Base-by-base conservation (phyloP, 805 yeast species). In the Lipomyces spencermartinsiae region DNA sequence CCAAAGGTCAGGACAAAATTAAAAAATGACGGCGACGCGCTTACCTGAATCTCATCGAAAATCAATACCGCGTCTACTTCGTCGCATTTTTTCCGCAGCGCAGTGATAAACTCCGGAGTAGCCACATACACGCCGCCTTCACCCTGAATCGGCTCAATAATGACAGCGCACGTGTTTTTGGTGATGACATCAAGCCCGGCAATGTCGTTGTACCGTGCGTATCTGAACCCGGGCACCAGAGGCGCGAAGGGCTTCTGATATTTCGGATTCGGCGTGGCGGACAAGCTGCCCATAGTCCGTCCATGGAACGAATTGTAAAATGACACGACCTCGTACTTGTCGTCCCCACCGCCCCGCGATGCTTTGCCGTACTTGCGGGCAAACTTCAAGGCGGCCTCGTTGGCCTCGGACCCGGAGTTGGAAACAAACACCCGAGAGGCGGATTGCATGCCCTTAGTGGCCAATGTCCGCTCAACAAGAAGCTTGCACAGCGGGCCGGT, bases 81-180 rank as follows among this genome's bases (percentile, higher is more conserved):
- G 65, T 81, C 80, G 77, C 97, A 92, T 65, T 90, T 79, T 74
- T 85, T 78, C 73, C 89, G 88, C 77, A 94, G 81, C 61, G 86
- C 87, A 3, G 82, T 76, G 70, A 94, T 82, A 76, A 91, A 93
- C 56, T 87, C 91, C 0, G 79, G 73, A 51, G 85, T 83, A 67
- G 92, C 85, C 25, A 89, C 87, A 75, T 88, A 87, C 22, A 94
- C 89, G 66, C 99, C 99, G 66, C 99, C 98, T 81, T 94, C 99
- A 73, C 98, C 99, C 82, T 95, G 99, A 67, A 95, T 89, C 29
- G 99, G 99, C 80, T 95, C 99, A 51, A 95, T 88, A 65, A 95
- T 95, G 37, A 95, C 95, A 63, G 93, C 99, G 74, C 97, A 92
- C 0, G 93, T 89, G 71, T 87, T 86, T 2, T 85, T 87, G 69